These are phyloP conservation scores for Eimeria sp. DNA, from an alignment of 169 alveolate genomes.

Conservation along the genomic window DNA sequence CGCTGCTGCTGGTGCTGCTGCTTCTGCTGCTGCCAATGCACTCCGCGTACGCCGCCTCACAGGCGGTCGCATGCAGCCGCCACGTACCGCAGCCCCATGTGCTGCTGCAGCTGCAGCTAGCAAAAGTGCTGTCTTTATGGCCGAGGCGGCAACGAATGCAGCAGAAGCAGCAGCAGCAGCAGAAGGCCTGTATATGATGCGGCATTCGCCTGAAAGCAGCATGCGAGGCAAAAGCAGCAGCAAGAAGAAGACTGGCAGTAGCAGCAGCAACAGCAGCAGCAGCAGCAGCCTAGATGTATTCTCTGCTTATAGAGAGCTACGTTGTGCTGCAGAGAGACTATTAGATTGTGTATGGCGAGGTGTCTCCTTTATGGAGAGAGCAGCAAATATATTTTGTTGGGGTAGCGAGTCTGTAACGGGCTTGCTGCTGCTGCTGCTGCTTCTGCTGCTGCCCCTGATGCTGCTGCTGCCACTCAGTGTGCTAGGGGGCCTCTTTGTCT, in stretches of 20 bases:
- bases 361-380: not conserved
- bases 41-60: not conserved
- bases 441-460: slow-evolving; percentile 51
- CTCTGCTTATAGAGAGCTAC: slow-evolving; percentile 23
- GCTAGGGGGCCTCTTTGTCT: slow-evolving; percentile 29
- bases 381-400: slow-evolving; percentile 8
- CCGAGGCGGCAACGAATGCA: not conserved
- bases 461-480: slow-evolving; percentile 62
- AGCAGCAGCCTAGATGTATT: not conserved
- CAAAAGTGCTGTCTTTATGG: not conserved
- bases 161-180: slow-evolving; percentile 47
- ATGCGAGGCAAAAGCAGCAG: slow-evolving; percentile 8
- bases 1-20: slow-evolving; percentile 8
- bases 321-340: slow-evolving; percentile 9
- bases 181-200: not conserved
- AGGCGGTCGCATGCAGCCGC: not conserved
- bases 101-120: slow-evolving; percentile 36
- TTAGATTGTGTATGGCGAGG: slow-evolving; percentile 15
- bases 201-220: not conserved
- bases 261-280: slow-evolving; percentile 60
- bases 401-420: slow-evolving; percentile 4
- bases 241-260: slow-evolving; percentile 5
- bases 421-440: slow-evolving; percentile 28
- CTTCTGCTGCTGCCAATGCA: slow-evolving; percentile 31
- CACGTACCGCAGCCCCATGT: not conserved